Evolutionary conservation across 805 yeast species (phyloP).

Genomic region (Ogataea degrootiae): DNA sequence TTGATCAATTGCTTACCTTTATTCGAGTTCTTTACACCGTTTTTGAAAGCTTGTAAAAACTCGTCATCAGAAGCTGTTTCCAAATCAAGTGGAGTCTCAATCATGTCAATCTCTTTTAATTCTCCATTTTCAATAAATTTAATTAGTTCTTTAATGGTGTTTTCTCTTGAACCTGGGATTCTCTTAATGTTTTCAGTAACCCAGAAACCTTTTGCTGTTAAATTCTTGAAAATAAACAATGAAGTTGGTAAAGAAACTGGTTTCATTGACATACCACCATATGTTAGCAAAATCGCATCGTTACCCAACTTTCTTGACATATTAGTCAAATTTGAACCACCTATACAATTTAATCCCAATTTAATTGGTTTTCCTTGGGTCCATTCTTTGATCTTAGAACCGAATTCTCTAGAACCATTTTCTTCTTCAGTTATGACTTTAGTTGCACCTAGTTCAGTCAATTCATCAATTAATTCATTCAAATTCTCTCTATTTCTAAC

Average conservation of each 20-base stretch:
- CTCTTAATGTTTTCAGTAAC: conserved; percentile 61
- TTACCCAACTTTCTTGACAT: conserved; percentile 76
- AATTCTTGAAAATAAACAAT: conserved; percentile 81
- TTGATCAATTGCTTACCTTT: conserved; percentile 43
- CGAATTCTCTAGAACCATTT: conserved; percentile 63
- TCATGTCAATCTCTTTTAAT: conserved; percentile 43
- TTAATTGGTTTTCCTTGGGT: conserved; percentile 50
- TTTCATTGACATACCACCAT: conserved; percentile 97
- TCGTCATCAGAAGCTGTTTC: conserved; percentile 35
- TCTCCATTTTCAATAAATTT: conserved; percentile 56
- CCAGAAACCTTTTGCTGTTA: conserved; percentile 91
- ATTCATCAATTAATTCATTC: conserved; percentile 48
- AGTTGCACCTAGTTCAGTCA: conserved; percentile 74
- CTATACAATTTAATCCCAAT: conserved; percentile 87
- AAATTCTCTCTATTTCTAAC: conserved; percentile 82
- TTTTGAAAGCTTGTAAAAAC: conserved; percentile 36
- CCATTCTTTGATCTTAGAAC: conserved; percentile 52
- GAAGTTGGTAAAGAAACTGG: conserved; percentile 92
- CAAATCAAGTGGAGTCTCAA: conserved; percentile 33
- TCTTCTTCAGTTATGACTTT: conserved; percentile 87
- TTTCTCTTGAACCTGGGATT: conserved; percentile 56
- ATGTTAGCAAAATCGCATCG: conserved; percentile 78
- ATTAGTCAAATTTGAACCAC: conserved; percentile 80
- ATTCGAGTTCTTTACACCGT: conserved; percentile 38
- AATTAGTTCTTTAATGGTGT: conserved; percentile 51